These are phyloP conservation scores for Teratosphaeria zuluensis DNA, from an alignment of 2,329 filamentous ascomycete genomes.

Conservation along the genomic window DNA sequence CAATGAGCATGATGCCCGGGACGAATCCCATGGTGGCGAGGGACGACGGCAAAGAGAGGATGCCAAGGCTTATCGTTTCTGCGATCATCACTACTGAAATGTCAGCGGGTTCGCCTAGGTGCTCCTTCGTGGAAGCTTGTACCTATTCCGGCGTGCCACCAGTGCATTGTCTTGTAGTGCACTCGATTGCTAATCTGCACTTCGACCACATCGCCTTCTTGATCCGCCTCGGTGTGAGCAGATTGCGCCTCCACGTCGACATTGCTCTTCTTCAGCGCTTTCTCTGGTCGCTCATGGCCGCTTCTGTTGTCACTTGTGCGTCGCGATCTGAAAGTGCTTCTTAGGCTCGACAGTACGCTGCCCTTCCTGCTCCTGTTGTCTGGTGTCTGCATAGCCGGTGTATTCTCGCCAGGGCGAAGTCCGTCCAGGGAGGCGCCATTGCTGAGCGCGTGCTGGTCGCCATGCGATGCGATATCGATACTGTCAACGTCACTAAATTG, in stretches of 20 bases:
- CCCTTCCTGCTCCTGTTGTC: background rate
- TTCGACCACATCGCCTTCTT: background rate
- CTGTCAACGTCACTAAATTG: background rate
- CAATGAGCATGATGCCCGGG: constrained; percentile 42
- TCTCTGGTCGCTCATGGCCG: background rate
- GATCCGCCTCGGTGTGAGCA: constrained; percentile 16
- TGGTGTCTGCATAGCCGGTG: background rate
- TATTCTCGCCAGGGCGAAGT: background rate
- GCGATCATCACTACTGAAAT: constrained; percentile 38
- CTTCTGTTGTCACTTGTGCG: background rate
- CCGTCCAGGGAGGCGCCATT: background rate
- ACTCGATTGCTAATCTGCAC: constrained; percentile 22
- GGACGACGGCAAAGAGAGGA: constrained; percentile 45
- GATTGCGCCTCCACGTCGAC: constrained; percentile 8
- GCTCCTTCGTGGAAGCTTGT: background rate
- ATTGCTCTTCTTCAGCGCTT: constrained; percentile 6
- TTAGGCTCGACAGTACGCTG: background rate
- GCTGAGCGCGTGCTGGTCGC: background rate
- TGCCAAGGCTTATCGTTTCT: constrained; percentile 50
- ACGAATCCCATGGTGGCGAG: constrained; percentile 40
- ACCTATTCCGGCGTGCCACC: constrained; percentile 28
- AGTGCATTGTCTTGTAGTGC: constrained; percentile 42
- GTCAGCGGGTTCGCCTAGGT: background rate
- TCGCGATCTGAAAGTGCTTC: background rate
- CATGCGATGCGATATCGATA: background rate